phyloP scores from a whole-genome alignment of 164 flowering plant species.

The Magnolia officinalis region DNA sequence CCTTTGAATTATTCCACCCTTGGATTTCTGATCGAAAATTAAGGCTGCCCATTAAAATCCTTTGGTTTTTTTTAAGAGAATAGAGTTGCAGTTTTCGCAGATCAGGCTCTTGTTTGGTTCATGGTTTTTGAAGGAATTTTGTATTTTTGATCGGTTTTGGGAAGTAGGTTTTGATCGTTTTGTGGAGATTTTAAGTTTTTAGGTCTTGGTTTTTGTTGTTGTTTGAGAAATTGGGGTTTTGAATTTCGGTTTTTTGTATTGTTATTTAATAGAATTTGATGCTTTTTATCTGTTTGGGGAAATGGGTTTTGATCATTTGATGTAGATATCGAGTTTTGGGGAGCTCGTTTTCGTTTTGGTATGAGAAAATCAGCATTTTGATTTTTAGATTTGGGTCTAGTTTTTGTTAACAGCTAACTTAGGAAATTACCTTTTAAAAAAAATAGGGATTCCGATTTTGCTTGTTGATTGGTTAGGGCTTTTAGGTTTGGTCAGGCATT shows the following conservation, averaged over 20 bases:
- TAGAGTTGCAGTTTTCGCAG: background rate
- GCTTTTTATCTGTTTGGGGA: background rate
- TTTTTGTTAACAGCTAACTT: background rate
- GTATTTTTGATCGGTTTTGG: background rate
- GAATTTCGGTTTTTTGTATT: background rate
- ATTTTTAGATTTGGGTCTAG: background rate
- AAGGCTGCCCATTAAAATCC: conserved; percentile 3
- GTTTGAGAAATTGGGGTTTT: background rate
- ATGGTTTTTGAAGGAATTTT: background rate
- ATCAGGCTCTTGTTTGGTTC: background rate
- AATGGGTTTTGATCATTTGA: background rate
- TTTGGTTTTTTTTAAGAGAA: too few species aligned
- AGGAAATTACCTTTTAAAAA: background rate
- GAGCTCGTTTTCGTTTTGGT: background rate
- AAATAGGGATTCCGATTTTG: background rate
- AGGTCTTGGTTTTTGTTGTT: background rate
- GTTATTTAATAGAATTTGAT: background rate
- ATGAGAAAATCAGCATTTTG: too few species aligned
- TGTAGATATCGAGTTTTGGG: background rate
- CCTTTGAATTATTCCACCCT: conserved; percentile 1
- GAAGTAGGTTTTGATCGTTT: background rate
- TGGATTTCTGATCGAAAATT: background rate
- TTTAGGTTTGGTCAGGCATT: background rate
- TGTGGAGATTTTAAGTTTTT: background rate
- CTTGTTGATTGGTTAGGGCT: background rate